These are phyloP conservation scores for Liriodendron chinense DNA, from an alignment of 164 flowering plant species.

Conservation along the genomic window DNA sequence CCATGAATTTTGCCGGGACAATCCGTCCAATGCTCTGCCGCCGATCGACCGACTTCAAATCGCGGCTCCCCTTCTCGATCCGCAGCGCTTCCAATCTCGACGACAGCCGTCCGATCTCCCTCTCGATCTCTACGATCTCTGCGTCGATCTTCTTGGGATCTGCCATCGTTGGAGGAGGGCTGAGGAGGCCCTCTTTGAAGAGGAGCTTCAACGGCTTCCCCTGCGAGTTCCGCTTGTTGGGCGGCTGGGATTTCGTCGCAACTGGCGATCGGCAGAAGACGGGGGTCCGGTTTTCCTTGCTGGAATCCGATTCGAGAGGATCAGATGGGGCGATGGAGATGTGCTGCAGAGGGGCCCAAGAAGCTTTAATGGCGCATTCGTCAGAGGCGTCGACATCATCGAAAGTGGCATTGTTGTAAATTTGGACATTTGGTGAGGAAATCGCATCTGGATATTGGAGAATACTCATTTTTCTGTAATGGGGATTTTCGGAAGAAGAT, in stretches of 20 bases:
- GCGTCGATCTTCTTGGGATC: constrained; percentile 42
- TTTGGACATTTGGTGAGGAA: constrained; percentile 46
- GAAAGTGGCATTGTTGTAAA: constrained; percentile 75
- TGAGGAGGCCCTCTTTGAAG: constrained; percentile 20
- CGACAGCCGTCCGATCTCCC: constrained; percentile 53
- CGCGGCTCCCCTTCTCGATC: constrained; percentile 23
- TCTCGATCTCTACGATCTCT: constrained; percentile 67
- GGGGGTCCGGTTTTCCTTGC: constrained; percentile 67
- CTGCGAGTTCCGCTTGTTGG: constrained; percentile 28
- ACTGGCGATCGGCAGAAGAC: constrained; percentile 20
- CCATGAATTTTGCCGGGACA: constrained; percentile 61
- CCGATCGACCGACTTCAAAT: not conserved
- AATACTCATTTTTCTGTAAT: constrained; percentile 35
- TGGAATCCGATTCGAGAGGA: constrained; percentile 40
- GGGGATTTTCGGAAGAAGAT: not conserved
- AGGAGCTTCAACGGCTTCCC: constrained; percentile 28
- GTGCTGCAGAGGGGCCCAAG: constrained; percentile 1
- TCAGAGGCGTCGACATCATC: constrained; percentile 23
- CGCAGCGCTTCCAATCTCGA: constrained; percentile 52
- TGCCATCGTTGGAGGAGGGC: not conserved
- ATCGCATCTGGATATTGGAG: constrained; percentile 42
- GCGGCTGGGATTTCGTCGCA: constrained; percentile 23
- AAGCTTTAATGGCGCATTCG: not conserved
- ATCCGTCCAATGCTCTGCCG: constrained; percentile 27
- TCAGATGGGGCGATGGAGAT: constrained; percentile 9